Evolutionary conservation across 2,329 filamentous ascomycete genomes (phyloP), one percentile per base, ranked within the genome.

Genomic region (Nigrospora oryzae): DNA sequence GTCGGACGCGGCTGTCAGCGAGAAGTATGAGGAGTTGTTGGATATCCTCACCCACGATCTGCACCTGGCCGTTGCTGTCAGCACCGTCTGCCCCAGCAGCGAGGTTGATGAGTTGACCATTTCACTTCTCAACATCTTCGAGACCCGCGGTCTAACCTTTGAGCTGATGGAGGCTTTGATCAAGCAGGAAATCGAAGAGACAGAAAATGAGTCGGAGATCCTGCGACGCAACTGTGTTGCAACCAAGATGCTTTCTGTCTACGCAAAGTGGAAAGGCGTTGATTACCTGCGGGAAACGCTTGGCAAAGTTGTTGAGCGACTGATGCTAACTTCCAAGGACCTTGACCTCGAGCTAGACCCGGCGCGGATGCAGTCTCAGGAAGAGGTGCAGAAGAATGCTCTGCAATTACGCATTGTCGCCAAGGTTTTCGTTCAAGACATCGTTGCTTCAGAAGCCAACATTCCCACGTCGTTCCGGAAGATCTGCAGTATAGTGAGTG

Each of bases 171-270:
- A 84, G 54, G 78, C 77, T 5, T 65, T 86, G 13, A 82, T 86
- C 48, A 79, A 82, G 52, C 79, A 84, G 53, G 82, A 86, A 55
- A 75, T 86, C 39, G 76, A 83, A 49, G 79, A 83, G 42, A 84
- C 81, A 6, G 82, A 85, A 57, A 84, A 81, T 44, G 82, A 85
- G 55, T 74, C 81, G 2, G 82, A 86, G 53, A 69, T 86, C 17
- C 62, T 86, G 11, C 73, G 82, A n/a, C 70, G 81, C 41, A 83
- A 82, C 31, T 84, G 80, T 51, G 81, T 86, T 2, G 78, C 80
- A n/a, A 85, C 82, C 2, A 86, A 85, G 57, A 83, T 85, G 74
- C 69, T 86, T 3, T 84, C 82, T 1, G 72, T 84, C 8, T 86
- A 84, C 53, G 81, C 81, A 5, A 85, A 83, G 55, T 86, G 82